Base-by-base conservation (phyloP, 2,329 filamentous ascomycete genomes). In the Hypocrella siamensis region DNA sequence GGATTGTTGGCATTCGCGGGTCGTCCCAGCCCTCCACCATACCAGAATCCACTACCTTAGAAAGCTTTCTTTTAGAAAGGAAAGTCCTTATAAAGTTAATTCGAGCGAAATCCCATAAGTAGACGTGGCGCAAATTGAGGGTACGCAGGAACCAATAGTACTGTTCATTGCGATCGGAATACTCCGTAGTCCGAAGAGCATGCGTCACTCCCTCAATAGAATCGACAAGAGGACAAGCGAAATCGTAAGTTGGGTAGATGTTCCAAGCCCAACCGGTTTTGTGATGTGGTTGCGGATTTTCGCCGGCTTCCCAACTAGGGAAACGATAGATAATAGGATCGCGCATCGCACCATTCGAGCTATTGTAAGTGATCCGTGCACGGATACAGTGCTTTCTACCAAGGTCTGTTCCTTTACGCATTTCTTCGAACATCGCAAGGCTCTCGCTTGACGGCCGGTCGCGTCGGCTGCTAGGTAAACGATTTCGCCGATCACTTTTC, bases 321-420 rank as follows among this genome's bases (percentile, higher is more conserved):
- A 29, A 94, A 42, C 90, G 78, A 66, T 94, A 96, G 54, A 96
- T 92, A 56, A 96, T 86, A 9, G 90, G 90, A 54, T 96, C 90
- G 41, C 90, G 73, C 70, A 96, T 76, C 33, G 88, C 83, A 58
- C 92, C 92, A 65, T 96, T 96, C 41, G 79, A 79, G 58, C 90
- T 80, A 54, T 92, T 82, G 44, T 80, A 72, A 2, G 82, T 86
- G 44, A 96, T 81, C 65, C 90, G 93, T 35, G 90, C 90, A 37
- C 90, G 80, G 42, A 96, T 90, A 59, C 84, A 94, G 73, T 86
- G 86, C 49, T 69, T 74, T 31, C 75, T 58, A 38, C 88, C 88
- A 53, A 86, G 75, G 30, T 79, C 70, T 3, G 75, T 78, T 28
- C 79, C 86, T 33, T 70, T 67, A 64, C 85, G 92, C 90, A 98